phyloP scores from a whole-genome alignment of 495 filamentous ascomycete species.

The Daldinia bambusicola region DNA sequence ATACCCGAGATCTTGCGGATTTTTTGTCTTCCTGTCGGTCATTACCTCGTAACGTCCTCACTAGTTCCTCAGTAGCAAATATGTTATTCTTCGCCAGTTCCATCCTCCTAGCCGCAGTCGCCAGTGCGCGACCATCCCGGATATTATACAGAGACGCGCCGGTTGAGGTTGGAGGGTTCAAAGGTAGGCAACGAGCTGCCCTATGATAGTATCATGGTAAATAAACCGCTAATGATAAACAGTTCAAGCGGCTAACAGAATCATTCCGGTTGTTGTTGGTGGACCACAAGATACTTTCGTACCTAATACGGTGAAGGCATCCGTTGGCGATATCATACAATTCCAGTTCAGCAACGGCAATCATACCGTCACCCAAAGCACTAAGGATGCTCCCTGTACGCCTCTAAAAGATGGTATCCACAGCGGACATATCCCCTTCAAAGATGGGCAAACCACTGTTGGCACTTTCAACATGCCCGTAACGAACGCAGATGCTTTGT shows the following conservation, averaged over 20 bases:
- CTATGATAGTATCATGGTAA: neutral
- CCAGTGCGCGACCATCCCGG: slow-evolving; percentile 26
- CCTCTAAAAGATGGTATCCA: slow-evolving; percentile 52
- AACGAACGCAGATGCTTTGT: slow-evolving; percentile 59
- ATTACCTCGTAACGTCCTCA: slow-evolving; percentile 5
- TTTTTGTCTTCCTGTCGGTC: slow-evolving; percentile 11
- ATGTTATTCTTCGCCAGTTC: slow-evolving; percentile 27
- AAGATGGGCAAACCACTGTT: slow-evolving; percentile 53
- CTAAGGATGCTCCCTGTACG: slow-evolving; percentile 60
- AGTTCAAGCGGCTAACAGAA: slow-evolving; percentile 34
- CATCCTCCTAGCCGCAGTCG: slow-evolving; percentile 21
- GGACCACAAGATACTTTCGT: slow-evolving; percentile 43
- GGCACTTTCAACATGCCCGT: slow-evolving; percentile 57
- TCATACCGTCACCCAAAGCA: slow-evolving; percentile 44
- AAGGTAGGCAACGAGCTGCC: slow-evolving; percentile 6
- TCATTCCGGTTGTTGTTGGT: slow-evolving; percentile 42
- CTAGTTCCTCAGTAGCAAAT: slow-evolving; percentile 1
- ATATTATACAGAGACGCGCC: slow-evolving; percentile 16
- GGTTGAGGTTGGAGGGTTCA: slow-evolving; percentile 19
- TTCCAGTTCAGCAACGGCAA: slow-evolving; percentile 62
- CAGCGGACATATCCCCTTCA: slow-evolving; percentile 44
- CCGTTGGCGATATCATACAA: slow-evolving; percentile 59
- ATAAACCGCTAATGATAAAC: slow-evolving; percentile 12
- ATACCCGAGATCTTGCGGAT: slow-evolving; percentile 18
- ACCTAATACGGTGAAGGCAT: slow-evolving; percentile 55